These are phyloP conservation scores for Fragosphaeria purpurea DNA, from an alignment of 2,329 filamentous ascomycete species.

Conservation along the genomic window DNA sequence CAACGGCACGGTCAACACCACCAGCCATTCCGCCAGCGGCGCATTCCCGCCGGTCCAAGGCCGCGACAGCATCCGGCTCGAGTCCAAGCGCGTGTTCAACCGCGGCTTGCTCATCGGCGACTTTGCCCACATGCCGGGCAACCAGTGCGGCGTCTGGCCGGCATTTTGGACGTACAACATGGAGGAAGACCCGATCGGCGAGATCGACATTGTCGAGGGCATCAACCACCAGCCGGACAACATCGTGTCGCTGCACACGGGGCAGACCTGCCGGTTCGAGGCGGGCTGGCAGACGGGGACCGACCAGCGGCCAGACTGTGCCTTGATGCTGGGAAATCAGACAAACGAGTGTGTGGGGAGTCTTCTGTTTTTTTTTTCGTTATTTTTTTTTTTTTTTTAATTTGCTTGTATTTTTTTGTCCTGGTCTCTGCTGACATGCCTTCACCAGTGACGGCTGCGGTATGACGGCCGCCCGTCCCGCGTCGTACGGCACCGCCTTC, in stretches of 20 bases:
- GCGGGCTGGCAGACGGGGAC: slow-evolving; percentile 9
- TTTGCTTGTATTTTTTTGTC: no score
- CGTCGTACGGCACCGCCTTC: slow-evolving; percentile 36
- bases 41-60: slow-evolving; percentile 5
- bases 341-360: no score
- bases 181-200: slow-evolving; percentile 38
- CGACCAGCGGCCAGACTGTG: slow-evolving; percentile 10
- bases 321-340: slow-evolving; percentile 1
- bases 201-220: slow-evolving; percentile 46
- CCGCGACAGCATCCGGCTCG: slow-evolving; percentile 36
- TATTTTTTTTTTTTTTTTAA: no score
- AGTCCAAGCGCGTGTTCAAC: slow-evolving; percentile 34
- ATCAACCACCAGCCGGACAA: slow-evolving; percentile 33
- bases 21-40: no score
- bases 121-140: slow-evolving; percentile 38
- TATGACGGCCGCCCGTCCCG: slow-evolving; percentile 5
- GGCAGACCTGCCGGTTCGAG: slow-evolving; percentile 30
- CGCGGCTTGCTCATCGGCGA: slow-evolving; percentile 35
- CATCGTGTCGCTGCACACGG: slow-evolving; percentile 38
- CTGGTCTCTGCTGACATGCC: no score
- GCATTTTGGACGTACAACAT: slow-evolving; percentile 25
- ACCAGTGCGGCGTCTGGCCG: slow-evolving; percentile 38
- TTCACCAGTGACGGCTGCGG: slow-evolving; percentile 13
- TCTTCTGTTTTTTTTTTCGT: no score
- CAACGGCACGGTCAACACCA: no score